Percentiles rank a stretch among this genome's conserved stretches.
These are phyloP conservation scores for Rutidosis leptorrhynchoides DNA, from an alignment of 129 eudicot species.

Conservation along the genomic window DNA sequence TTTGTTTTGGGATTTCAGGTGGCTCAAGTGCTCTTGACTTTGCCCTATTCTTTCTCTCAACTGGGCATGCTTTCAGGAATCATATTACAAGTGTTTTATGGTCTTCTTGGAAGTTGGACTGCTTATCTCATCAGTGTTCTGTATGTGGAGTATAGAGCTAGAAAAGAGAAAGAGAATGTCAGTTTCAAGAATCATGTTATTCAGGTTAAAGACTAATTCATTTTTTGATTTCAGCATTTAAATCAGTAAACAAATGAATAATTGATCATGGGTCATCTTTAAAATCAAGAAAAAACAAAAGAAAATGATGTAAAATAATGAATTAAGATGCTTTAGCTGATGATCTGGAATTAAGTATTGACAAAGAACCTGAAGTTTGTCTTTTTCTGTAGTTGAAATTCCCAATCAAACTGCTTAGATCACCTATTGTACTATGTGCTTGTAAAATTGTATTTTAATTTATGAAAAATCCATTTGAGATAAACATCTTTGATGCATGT, in stretches of 20 bases:
- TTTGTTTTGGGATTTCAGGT: conserved; percentile 45
- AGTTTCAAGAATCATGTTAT: conserved; percentile 84
- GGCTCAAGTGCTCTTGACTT: conserved; percentile 78
- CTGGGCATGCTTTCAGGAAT: conserved; percentile 87
- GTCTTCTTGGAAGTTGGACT: conserved; percentile 83
- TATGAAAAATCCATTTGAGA: conserved; percentile 14
- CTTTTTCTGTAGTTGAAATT: conserved; percentile 27
- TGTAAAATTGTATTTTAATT: conserved; percentile 12
- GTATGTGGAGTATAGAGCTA: conserved; percentile 74
- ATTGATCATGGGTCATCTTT: conserved; percentile 19
- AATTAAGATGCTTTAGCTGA: neutral
- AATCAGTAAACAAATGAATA: neutral
- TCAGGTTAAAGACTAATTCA: conserved; percentile 45
- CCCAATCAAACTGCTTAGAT: conserved; percentile 7
- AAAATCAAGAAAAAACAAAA: conserved; percentile 10
- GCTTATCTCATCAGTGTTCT: conserved; percentile 86
- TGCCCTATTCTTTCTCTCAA: conserved; percentile 84
- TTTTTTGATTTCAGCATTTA: conserved; percentile 8
- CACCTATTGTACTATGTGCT: conserved; percentile 27
- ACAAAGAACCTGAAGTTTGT: conserved; percentile 27
- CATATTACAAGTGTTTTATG: conserved; percentile 66
- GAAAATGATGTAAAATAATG: conserved; percentile 12
- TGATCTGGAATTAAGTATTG: conserved; percentile 20
- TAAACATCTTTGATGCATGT: conserved; percentile 21
- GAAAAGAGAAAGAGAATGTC: conserved; percentile 70